These are phyloP conservation scores for Bothriochloa decipiens DNA, from an alignment of 176 grass and related monocot genomes.

Conservation along the genomic window DNA sequence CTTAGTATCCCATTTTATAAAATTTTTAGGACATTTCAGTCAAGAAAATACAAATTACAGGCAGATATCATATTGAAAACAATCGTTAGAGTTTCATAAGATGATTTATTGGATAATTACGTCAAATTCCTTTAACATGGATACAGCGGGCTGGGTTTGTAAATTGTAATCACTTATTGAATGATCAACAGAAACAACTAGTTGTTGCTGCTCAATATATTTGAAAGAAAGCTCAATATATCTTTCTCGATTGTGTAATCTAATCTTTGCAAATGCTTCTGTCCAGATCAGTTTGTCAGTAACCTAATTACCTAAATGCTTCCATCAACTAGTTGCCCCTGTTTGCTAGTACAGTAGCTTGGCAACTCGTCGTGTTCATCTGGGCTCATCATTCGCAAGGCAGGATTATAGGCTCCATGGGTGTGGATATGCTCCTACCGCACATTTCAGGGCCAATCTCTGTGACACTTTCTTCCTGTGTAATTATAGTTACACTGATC, in stretches of 20 bases:
- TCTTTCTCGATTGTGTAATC: slow-evolving; percentile 6
- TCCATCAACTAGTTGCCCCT: slow-evolving; percentile 6
- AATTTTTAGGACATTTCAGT: slow-evolving; percentile 9
- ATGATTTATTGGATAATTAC: neutral
- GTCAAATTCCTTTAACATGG: neutral
- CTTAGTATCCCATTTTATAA: neutral
- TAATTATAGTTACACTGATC: slow-evolving; percentile 28
- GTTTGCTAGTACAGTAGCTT: slow-evolving; percentile 13
- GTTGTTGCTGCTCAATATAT: neutral
- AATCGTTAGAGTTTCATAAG: slow-evolving; percentile 17
- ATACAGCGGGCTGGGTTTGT: slow-evolving; percentile 19
- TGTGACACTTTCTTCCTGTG: slow-evolving; percentile 79
- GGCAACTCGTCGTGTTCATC: slow-evolving; percentile 36
- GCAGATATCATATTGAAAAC: slow-evolving; percentile 13
- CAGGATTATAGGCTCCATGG: slow-evolving; percentile 83
- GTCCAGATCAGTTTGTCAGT: slow-evolving; percentile 37
- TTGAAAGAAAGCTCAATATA: neutral
- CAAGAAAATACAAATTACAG: slow-evolving; percentile 9
- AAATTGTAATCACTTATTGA: slow-evolving; percentile 1
- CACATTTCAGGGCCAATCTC: slow-evolving; percentile 66
- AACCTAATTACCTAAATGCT: slow-evolving; percentile 37
- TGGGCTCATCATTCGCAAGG: slow-evolving; percentile 69
- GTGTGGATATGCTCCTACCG: slow-evolving; percentile 57
- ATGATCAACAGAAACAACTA: slow-evolving; percentile 1
- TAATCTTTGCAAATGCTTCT: slow-evolving; percentile 14